Percentiles rank a stretch among this genome's conserved stretches.
Evolutionary conservation across 2,329 filamentous ascomycete genomes (phyloP).

Genomic region (Ilyonectria robusta): DNA sequence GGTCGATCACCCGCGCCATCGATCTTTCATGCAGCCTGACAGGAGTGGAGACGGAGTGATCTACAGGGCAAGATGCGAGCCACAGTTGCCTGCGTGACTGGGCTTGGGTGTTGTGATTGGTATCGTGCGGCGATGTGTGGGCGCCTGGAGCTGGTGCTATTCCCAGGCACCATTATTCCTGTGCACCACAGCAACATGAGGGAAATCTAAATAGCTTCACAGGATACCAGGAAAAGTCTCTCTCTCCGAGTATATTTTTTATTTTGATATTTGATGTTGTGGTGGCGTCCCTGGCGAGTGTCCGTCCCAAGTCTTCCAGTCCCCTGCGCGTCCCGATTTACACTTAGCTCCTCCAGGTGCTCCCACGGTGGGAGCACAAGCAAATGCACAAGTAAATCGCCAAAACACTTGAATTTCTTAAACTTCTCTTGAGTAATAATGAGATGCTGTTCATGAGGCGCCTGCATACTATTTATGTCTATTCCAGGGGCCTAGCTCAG

Average conservation of each 20-base stretch:
- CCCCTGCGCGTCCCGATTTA: neutral
- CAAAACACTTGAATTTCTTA: neutral
- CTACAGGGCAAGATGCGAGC: neutral
- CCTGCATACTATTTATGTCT: neutral
- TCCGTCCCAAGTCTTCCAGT: slow-evolving; percentile 2
- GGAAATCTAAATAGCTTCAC: slow-evolving; percentile 7
- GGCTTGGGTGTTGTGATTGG: neutral
- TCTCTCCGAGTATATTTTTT: slow-evolving; percentile 29
- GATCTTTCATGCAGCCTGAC: neutral
- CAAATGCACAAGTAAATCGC: neutral
- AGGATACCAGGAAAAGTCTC: neutral
- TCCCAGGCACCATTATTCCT: slow-evolving; percentile 22
- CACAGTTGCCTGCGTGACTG: neutral
- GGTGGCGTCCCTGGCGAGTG: slow-evolving; percentile 35
- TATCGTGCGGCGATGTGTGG: neutral
- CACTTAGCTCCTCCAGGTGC: neutral
- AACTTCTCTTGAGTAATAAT: neutral
- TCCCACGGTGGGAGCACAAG: neutral
- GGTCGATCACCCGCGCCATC: slow-evolving; percentile 5
- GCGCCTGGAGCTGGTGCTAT: neutral
- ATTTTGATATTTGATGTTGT: slow-evolving; percentile 26
- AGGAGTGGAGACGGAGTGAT: neutral
- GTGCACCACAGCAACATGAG: neutral
- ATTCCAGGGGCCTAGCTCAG: neutral
- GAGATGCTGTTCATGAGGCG: no score